A percentile compares a stretch with the other conserved stretches of the same genome.
Evolutionary conservation across 345 rosid genomes (phyloP).

Genomic region (Hibiscus tridactylites): DNA sequence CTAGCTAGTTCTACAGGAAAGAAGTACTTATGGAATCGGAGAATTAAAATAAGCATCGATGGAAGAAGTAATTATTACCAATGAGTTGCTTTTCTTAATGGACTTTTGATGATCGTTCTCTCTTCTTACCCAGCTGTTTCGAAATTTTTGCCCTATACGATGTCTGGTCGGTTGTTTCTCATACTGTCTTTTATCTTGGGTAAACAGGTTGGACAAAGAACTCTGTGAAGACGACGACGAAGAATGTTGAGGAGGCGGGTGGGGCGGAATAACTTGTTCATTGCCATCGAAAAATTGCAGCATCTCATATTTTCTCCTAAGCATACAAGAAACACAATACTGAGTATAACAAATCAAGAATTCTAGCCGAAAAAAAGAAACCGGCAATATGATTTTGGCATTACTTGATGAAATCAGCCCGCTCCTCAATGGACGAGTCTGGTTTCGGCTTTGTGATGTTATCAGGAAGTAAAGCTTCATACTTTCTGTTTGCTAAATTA

Average conservation of each 20-base stretch:
- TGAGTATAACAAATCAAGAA: constrained; percentile 1
- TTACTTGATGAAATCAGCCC: constrained; percentile 75
- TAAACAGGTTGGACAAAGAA: constrained; percentile 25
- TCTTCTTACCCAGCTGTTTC: constrained; percentile 88
- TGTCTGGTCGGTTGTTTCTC: constrained; percentile 54
- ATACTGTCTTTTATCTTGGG: constrained; percentile 31
- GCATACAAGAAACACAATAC: constrained; percentile 13
- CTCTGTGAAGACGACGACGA: constrained; percentile 29
- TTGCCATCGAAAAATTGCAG: constrained; percentile 46
- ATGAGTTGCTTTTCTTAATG: constrained; percentile 57
- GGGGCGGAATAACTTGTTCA: constrained; percentile 35
- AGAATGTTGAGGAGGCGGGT: constrained; percentile 23
- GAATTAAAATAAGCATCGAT: constrained; percentile 2
- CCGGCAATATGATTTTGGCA: background rate
- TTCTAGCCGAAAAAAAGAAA: background rate
- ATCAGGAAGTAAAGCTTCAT: constrained; percentile 64
- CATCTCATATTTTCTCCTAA: constrained; percentile 80
- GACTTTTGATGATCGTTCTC: constrained; percentile 46
- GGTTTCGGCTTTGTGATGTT: constrained; percentile 60
- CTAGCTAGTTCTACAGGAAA: background rate
- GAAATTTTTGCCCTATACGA: constrained; percentile 69
- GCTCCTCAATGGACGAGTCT: constrained; percentile 71
- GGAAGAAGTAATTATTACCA: constrained; percentile 37
- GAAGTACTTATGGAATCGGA: background rate
- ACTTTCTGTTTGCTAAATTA: constrained; percentile 51